Base-by-base conservation (phyloP, 2,329 filamentous ascomycete species). In the Pyrenophora graminea region DNA sequence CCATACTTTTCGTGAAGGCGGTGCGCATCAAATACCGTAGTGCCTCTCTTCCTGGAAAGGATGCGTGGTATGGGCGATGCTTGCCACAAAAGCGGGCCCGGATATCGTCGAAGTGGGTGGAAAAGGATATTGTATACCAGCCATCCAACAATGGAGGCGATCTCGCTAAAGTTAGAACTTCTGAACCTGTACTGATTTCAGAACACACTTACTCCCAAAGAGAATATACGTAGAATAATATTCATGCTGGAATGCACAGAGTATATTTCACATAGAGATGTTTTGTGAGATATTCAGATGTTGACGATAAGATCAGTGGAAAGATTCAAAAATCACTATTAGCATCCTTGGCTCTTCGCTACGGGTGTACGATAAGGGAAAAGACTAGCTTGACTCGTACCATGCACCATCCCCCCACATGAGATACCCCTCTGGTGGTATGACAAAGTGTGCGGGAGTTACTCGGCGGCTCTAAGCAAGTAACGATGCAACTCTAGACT, bases 341-440 rank as follows among this genome's bases (percentile, higher is more conserved):
- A 36, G 17, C 25, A 23, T 10, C 15, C 39, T 37, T 37, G 39
- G 30, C 38, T 42, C 15, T 30, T 37, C 18, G 32, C 39, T 37
- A 10, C 32, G 25, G 17, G 25, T 17, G 12, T 21, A 23, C 32
- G 45, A 48, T 37, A 48, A 42, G 31, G 6, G 18, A 31, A 6
- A 23, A 37, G 10, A 10, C 18, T 31, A 13, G 13, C 31, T 45
- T 38, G 23, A 34, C 23, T 45, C 19, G 38, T 10, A 18, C 25
- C 38, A 39, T 18, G 38, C 33, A 19, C 38, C 38, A 39, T 4
- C 21, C 13, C 30, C 21, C 42, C 33, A 69, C 66, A 6, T 67
- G 70, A 1, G 71, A 69, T 47, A 67, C 64, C 45, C 64, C 65
- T 17, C 68, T 53, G 7, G 68, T 55, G 30, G 66, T 67, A 37